phyloP scores from a whole-genome alignment of 306 rosid species.

The Castanopsis chinensis region DNA sequence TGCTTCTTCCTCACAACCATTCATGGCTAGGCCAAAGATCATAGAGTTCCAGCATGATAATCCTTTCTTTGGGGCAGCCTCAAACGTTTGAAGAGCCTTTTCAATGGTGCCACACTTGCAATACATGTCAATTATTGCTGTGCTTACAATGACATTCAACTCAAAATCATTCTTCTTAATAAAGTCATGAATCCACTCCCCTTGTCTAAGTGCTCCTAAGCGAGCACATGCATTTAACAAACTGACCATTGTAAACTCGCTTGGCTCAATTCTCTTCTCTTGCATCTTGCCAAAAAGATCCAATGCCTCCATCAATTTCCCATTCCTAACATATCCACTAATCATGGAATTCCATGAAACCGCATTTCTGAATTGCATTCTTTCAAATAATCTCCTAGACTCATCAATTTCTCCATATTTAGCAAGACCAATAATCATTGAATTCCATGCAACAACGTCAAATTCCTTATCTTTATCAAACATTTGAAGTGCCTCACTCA shows the following conservation, averaged over 20 bases:
- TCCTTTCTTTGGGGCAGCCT: slow-evolving; percentile 40
- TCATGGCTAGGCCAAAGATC: slow-evolving; percentile 72
- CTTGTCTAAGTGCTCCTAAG: slow-evolving; percentile 76
- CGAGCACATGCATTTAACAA: slow-evolving; percentile 80
- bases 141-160: slow-evolving; percentile 55
- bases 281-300: slow-evolving; percentile 66
- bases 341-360: slow-evolving; percentile 83
- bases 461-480: slow-evolving; percentile 49
- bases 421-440: slow-evolving; percentile 73
- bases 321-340: slow-evolving; percentile 85
- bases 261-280: slow-evolving; percentile 43
- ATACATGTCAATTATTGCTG: slow-evolving; percentile 84
- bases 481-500: slow-evolving; percentile 54
- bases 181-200: slow-evolving; percentile 77
- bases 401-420: slow-evolving; percentile 72
- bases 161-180: slow-evolving; percentile 51
- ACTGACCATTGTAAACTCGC: slow-evolving; percentile 88
- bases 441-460: slow-evolving; percentile 73
- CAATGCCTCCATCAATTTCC: slow-evolving; percentile 52
- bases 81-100: slow-evolving; percentile 62
- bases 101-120: slow-evolving; percentile 69
- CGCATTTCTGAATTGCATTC: slow-evolving; percentile 48
- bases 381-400: slow-evolving; percentile 61
- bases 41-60: slow-evolving; percentile 80
- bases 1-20: slow-evolving; percentile 67